Base-by-base conservation (phyloP, 208 protist species). In the Crithidia mellificae region DNA sequence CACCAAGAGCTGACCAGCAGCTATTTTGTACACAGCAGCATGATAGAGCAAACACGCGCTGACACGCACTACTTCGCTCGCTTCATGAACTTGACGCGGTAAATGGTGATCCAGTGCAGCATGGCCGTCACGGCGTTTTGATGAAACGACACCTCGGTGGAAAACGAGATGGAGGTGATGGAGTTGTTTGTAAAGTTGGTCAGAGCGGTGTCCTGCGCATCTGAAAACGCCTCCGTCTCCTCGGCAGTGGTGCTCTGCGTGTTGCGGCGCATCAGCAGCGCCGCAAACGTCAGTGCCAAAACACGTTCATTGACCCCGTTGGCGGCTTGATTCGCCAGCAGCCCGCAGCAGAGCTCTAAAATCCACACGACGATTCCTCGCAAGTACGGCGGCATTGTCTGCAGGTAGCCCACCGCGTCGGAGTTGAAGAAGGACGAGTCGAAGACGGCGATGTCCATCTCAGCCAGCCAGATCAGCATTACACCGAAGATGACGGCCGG, bases 261-360 rank as follows among this genome's bases (percentile, higher is more conserved):
- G 51, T 66, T 66, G 25, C 50, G 68, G 5, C 82, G 78, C 69
- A 81, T 77, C 29, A 95, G 78, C 29, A 95, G 58, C 32, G 71
- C 78, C 4, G 87, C 81, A 69, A 95, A 93, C 11, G 90, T 93
- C 52, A 95, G 63, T 24, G 87, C 82, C 6, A 95, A 72, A 20
- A 69, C 75, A 22, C 90, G 73, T 36, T 77, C 75, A 14, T 81
- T 92, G n/a, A 74, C 72, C 22, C 82, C 90, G 69, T 93, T 95
- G 44, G 72, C 63, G 6, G 54, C 68, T 22, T 68, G 74, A 68
- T 95, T 90, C 25, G 74, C 56, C 38, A 95, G 68, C 24, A 95
- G 66, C 6, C 78, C 87, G 55, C 78, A 85, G 71, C 81, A 91
- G 38, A 93, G 64, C 57, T 93, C 90, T 8, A 91, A 34, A 27